A percentile compares a stretch with the other conserved stretches of the same genome.
These are phyloP conservation scores for Moricandia arvensis DNA, from an alignment of 345 rosid genomes.

Conservation along the genomic window DNA sequence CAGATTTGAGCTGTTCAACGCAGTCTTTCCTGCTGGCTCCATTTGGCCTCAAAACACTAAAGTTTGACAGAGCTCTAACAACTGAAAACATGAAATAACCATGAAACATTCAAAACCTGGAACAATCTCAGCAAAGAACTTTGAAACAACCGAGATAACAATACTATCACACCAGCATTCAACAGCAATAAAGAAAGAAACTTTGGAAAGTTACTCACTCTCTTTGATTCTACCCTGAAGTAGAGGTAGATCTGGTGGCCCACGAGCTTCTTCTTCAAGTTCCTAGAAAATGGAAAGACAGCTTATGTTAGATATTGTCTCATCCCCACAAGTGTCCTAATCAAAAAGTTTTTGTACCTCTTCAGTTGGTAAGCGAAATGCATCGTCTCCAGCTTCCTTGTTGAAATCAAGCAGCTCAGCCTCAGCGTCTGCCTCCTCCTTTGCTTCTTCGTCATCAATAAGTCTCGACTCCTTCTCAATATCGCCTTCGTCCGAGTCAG, in stretches of 20 bases:
- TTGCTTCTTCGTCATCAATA: slow-evolving; percentile 47
- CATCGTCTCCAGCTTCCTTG: slow-evolving; percentile 56
- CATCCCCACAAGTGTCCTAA: background rate
- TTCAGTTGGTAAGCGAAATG: slow-evolving; percentile 76
- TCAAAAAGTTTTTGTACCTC: slow-evolving; percentile 48
- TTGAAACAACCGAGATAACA: background rate
- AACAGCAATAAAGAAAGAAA: background rate
- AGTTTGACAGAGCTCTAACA: slow-evolving; percentile 78
- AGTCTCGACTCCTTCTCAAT: slow-evolving; percentile 50
- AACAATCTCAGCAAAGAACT: background rate
- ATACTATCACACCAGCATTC: background rate
- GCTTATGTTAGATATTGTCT: background rate
- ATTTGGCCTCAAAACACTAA: slow-evolving; percentile 61
- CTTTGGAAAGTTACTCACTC: slow-evolving; percentile 47
- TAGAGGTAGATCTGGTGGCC: slow-evolving; percentile 75
- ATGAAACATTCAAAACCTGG: slow-evolving; percentile 6
- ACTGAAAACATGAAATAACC: slow-evolving; percentile 41
- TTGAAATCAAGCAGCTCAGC: slow-evolving; percentile 55
- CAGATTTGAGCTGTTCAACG: slow-evolving; percentile 66
- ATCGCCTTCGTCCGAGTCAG: slow-evolving; percentile 50
- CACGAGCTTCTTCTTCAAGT: slow-evolving; percentile 69
- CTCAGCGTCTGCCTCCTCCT: slow-evolving; percentile 54
- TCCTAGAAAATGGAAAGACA: slow-evolving; percentile 47
- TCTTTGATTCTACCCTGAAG: slow-evolving; percentile 79
- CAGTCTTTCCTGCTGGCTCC: slow-evolving; percentile 70